A percentile compares a stretch with the other conserved stretches of the same genome.
phyloP scores from a whole-genome alignment of 768 basidiomycete species.

The Pisolithus orientalis region DNA sequence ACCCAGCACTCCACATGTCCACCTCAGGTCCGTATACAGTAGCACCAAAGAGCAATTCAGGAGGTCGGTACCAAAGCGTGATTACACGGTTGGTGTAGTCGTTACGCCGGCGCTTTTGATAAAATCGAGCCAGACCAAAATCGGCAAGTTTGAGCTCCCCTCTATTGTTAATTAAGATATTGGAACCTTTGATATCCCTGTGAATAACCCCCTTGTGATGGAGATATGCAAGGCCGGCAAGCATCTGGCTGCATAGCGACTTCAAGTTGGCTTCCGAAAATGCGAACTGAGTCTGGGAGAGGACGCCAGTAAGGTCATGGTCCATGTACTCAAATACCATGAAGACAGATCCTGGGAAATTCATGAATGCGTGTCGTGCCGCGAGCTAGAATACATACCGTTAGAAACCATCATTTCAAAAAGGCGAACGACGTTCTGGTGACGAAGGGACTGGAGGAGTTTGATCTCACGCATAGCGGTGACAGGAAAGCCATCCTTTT shows the following conservation, averaged over 20 bases:
- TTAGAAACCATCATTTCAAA: slow-evolving; percentile 99
- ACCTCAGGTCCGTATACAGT: slow-evolving; percentile 97
- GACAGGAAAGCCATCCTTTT: slow-evolving; percentile 96
- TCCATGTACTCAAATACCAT: slow-evolving; percentile 99
- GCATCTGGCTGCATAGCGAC: slow-evolving; percentile 94
- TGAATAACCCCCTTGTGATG: slow-evolving; percentile 96
- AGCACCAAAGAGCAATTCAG: slow-evolving; percentile 90
- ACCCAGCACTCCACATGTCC: slow-evolving; percentile 99
- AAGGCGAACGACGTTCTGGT: slow-evolving; percentile 83
- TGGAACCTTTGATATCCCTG: slow-evolving; percentile 98
- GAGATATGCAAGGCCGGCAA: slow-evolving; percentile 88
- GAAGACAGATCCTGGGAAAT: slow-evolving; percentile 74
- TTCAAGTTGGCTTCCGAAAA: slow-evolving; percentile 90
- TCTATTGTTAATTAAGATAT: slow-evolving; percentile 86
- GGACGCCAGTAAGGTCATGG: slow-evolving; percentile 91
- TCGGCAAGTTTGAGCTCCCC: slow-evolving; percentile 96
- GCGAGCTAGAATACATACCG: slow-evolving; percentile 42
- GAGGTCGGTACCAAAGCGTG: slow-evolving; percentile 96
- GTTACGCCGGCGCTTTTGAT: slow-evolving; percentile 79
- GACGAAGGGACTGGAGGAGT: slow-evolving; percentile 83
- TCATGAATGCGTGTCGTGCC: slow-evolving; percentile 4
- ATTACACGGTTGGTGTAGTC: slow-evolving; percentile 99
- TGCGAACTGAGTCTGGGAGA: slow-evolving; percentile 83
- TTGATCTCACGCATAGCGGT: slow-evolving; percentile 99
- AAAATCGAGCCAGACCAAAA: slow-evolving; percentile 95